Base-by-base conservation (phyloP, 2,329 filamentous ascomycete species). In the Myriosclerotinia curreyana region DNA sequence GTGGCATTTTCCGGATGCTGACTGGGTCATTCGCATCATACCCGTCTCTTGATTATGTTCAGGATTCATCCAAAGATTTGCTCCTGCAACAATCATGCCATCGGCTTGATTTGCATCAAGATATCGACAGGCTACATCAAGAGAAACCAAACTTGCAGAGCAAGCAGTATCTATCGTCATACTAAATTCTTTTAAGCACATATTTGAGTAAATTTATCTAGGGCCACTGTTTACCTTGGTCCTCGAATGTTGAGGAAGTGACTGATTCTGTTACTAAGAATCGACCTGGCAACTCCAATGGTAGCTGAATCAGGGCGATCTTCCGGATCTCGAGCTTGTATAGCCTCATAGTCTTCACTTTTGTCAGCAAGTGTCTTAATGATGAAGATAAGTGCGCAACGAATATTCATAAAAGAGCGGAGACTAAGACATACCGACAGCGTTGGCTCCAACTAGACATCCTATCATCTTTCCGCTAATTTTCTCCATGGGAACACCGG, bases 81-180 rank as follows among this genome's bases (percentile, higher is more conserved):
- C 54, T 2, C 69, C 72, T 52, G 63, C 68, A 22, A 75, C 73
- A 50, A 76, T 60, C 9, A 66, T 66, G 7, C 51, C 50, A 49
- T 71, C 76, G 0, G 77, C 75, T 58, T 83, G 79, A 1, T 78
- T 75, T 22, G 61, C 15, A 3, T 63, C 34, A n/a, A 63, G 44
- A 34, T 63, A 63, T 15, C 52, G 61, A 25, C 52, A 38, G 12
- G 61, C 61, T 36, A 82, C 73, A 68, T 86, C 81, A 2, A 86
- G 75, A 0, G 79, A 79, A 3, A 83, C 79, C n/a, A 86, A 75
- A 52, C 80, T 82, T 6, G 79, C 81, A 36, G 82, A 84, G 71
- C 84, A 86, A 46, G 82, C 84, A 0, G 84, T 86, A 56, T 86
- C 82, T 20, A 86, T 73, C 0, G 81, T 84, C 72, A 85, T 77